A percentile compares a stretch with the other conserved stretches of the same genome.
Conservation (phyloP, 2,329 filamentous ascomycete species). For the Venturia asperata region DNA sequence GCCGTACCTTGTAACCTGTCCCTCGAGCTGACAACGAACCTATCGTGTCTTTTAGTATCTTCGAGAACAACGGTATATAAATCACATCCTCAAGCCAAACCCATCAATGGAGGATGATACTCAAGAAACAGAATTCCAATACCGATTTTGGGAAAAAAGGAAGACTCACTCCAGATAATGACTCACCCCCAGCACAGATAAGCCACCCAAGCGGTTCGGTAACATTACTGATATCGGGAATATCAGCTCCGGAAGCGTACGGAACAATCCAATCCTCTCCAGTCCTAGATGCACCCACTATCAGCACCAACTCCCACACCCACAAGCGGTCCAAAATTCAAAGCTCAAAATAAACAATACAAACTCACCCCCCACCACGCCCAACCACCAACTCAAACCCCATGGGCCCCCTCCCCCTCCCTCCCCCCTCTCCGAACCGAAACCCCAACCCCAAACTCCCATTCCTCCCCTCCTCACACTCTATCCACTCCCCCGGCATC, state of each 20-base stretch:
- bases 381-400: background rate
- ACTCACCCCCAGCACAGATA: background rate
- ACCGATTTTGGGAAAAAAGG: no score
- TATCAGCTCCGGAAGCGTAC: background rate
- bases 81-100: background rate
- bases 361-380: background rate
- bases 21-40: constrained; percentile 1
- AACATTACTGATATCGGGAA: background rate
- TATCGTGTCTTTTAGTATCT: background rate
- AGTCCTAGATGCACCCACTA: background rate
- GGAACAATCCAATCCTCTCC: background rate
- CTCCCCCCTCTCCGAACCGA: background rate
- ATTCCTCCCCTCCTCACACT: background rate
- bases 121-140: no score
- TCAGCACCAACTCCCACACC: background rate
- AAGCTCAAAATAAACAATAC: no score
- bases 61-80: background rate
- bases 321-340: background rate
- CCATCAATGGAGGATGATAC: background rate
- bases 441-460: background rate
- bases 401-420: background rate
- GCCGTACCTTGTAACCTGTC: background rate
- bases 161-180: constrained; percentile 2
- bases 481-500: background rate
- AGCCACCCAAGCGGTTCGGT: constrained; percentile 1